These are phyloP conservation scores for Rosa rugosa DNA, from an alignment of 306 rosid species.

Conservation along the genomic window DNA sequence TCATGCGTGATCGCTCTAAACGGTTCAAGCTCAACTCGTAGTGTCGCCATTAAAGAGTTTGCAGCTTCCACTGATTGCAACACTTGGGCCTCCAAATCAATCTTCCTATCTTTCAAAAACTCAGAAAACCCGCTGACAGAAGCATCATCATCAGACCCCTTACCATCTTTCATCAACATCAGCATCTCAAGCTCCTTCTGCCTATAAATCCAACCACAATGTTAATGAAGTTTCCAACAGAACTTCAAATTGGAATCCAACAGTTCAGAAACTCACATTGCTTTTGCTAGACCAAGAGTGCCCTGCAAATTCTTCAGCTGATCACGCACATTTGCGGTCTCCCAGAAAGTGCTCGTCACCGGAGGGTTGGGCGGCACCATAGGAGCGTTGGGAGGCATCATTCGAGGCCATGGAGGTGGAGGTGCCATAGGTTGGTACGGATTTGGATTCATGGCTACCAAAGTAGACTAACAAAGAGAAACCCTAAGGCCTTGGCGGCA, in stretches of 20 bases:
- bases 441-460: constrained; percentile 43
- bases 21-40: constrained; percentile 62
- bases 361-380: constrained; percentile 44
- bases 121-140: constrained; percentile 31
- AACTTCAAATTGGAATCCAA: neutral
- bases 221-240: neutral
- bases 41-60: constrained; percentile 54
- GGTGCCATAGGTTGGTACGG: constrained; percentile 37
- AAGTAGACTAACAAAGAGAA: neutral
- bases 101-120: constrained; percentile 44
- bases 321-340: constrained; percentile 44
- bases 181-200: constrained; percentile 71
- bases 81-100: constrained; percentile 60
- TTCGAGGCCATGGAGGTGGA: constrained; percentile 41
- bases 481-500: neutral
- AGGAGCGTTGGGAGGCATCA: constrained; percentile 49
- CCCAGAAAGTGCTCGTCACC: constrained; percentile 65
- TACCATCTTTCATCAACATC: constrained; percentile 46
- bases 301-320: constrained; percentile 56
- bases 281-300: constrained; percentile 62
- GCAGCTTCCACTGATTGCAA: constrained; percentile 57
- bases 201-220: constrained; percentile 32
- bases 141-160: constrained; percentile 33
- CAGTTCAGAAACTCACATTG: constrained; percentile 45
- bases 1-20: constrained; percentile 50